Base-by-base conservation (phyloP, 2,329 filamentous ascomycete genomes). In the Nannizzia gypsea region DNA sequence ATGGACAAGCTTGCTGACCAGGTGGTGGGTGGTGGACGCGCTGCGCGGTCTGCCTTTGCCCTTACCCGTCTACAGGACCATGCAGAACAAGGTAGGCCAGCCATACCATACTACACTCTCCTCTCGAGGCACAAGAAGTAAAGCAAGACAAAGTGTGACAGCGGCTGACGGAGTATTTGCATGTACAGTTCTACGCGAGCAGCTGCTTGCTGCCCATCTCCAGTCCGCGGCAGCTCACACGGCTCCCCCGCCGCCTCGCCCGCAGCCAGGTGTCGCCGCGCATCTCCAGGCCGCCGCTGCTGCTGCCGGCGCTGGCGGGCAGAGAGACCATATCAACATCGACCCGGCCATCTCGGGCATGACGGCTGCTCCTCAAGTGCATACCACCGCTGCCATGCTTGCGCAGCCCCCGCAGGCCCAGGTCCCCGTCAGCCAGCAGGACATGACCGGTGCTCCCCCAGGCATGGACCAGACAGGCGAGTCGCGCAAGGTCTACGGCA, bases 401-500 rank as follows among this genome's bases (percentile, higher is more conserved):
- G 68, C 69, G 56, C 62, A 56, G 38, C 63, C 56, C 13, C 44
- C 46, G 6, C 58, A 38, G 38, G 26, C 17, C 22, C 59, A 60
- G 44, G 24, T 31, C 24, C 40, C 52, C 40, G 17, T 58, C 15
- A 9, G 42, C n/a, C 61, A 52, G 52, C 20, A 57, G 55, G 42
- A 46, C 42, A 46, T 46, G 26, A 9, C 3, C 58, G 8, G 56
- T 42, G 57, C 6, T 56, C 60, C 9, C 44, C 54, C 20, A 22
- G 13, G 15, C 36, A 56, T 58, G 36, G 40, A 26, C 77, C 79
- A 48, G 76, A 75, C 55, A 73, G 74, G 38, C 62, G 77, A 88
- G 64, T 82, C 85, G 64, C 81, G 86, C 57, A 92, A 93, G 74
- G 86, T 86, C 11, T 77, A 77, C 62, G 79, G 78, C 59, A 95